Percentiles rank a stretch among this genome's conserved stretches.
Evolutionary conservation across 176 grass and related monocot genomes (phyloP).

Genomic region (Cenchrus fungigraminus): DNA sequence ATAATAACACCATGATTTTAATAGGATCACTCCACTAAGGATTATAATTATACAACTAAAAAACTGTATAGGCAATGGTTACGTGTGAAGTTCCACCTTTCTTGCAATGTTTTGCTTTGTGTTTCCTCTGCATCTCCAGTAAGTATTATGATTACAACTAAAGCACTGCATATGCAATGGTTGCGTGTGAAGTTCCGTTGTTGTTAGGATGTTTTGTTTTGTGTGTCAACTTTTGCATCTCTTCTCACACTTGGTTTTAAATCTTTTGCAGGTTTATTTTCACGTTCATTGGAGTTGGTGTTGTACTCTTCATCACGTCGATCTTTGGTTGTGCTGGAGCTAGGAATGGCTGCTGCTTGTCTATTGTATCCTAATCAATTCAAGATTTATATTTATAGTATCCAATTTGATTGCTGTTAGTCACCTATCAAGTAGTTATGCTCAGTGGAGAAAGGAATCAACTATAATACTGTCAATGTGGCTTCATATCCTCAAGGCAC

Average conservation of each 20-base stretch:
- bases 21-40: background rate
- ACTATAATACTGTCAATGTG: background rate
- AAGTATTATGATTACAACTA: background rate
- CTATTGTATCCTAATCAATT: constrained; percentile 66
- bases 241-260: background rate
- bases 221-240: background rate
- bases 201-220: background rate
- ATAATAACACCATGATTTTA: background rate
- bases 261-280: constrained; percentile 78
- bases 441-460: constrained; percentile 18
- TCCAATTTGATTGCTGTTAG: constrained; percentile 2
- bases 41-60: background rate
- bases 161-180: background rate
- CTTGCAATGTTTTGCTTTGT: background rate
- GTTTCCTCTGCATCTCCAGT: background rate
- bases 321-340: constrained; percentile 76
- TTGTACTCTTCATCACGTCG: constrained; percentile 69
- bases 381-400: constrained; percentile 29
- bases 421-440: constrained; percentile 8
- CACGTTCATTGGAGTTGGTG: constrained; percentile 69
- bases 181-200: background rate
- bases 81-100: background rate
- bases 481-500: background rate
- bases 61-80: background rate
- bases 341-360: constrained; percentile 80